These are phyloP conservation scores for Calocybe indica DNA, from an alignment of 768 basidiomycete species.

Conservation along the genomic window DNA sequence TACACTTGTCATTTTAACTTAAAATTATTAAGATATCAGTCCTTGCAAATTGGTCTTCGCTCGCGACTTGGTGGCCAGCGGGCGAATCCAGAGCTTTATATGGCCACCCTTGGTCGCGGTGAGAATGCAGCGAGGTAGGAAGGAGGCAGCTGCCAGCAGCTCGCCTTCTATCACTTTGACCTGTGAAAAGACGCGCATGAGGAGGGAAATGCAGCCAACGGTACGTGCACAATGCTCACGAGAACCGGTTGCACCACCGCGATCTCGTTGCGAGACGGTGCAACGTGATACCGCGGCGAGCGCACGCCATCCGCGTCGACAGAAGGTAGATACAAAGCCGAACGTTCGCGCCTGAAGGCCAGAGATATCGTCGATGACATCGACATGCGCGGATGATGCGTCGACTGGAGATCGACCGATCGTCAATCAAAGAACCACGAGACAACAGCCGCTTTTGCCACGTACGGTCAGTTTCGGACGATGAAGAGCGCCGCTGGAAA, in stretches of 20 bases:
- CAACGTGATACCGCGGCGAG: conserved; percentile 68
- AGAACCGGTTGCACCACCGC: conserved; percentile 88
- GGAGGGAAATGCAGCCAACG: background rate
- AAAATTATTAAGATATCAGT: conserved; percentile 10
- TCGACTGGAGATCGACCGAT: conserved; percentile 24
- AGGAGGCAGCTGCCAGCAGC: conserved; percentile 65
- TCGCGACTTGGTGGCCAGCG: conserved; percentile 45
- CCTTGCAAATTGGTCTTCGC: conserved; percentile 14
- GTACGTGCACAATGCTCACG: conserved; percentile 36
- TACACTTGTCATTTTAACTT: background rate
- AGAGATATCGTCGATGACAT: conserved; percentile 78
- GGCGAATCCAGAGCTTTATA: conserved; percentile 82
- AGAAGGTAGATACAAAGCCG: conserved; percentile 50
- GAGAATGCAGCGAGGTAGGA: conserved; percentile 73
- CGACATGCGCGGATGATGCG: conserved; percentile 70
- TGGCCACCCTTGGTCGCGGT: conserved; percentile 75
- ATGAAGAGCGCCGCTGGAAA: conserved; percentile 86
- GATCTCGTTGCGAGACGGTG: conserved; percentile 87
- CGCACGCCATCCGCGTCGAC: conserved; percentile 31
- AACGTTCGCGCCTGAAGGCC: conserved; percentile 58
- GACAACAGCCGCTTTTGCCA: background rate
- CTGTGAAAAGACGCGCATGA: conserved; percentile 27
- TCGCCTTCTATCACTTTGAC: conserved; percentile 80
- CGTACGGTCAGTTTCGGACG: conserved; percentile 70
- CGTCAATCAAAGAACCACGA: background rate